Evolutionary conservation across 306 rosid genomes (phyloP), one percentile per base, ranked within the genome.

Genomic region (Begonia loranthoides): DNA sequence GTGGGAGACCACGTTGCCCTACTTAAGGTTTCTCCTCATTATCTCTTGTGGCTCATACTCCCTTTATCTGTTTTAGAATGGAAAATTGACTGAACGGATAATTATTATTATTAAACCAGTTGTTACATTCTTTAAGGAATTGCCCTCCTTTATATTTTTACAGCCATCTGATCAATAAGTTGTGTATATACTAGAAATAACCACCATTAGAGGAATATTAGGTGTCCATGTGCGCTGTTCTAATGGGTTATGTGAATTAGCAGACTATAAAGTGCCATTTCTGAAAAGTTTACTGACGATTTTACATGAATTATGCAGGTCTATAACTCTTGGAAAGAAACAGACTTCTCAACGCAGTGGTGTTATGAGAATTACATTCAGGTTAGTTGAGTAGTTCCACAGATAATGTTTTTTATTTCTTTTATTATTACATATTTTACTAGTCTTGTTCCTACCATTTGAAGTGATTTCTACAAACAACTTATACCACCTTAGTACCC

Each of bases 291-390:
- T 15, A 50, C 43, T 48, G 36, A 24, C 51, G 15, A 28, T 45
- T 10, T 58, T 48, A 10, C 7, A n/a, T 34, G 7, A 15, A 47
- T 60, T 51, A 28, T 69, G 49, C 63, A 89, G 97, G 99, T 90
- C 14, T 90, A 76, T 66, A 74, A 52, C 70, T 82, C 95, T n/a
- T 90, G 99, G 99, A 90, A 77, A 69, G 99, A 90, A 75, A 86
- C 95, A 51, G 86, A 90, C 69, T 90, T 59, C 76, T 90, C 99
- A 50, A 80, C 95, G 6, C 99, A 90, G 34, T 90, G 99, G 99
- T 86, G 99, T 64, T 90, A 72, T 34, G 99, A 90, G 57, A 90
- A 82, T 59, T 86, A 82, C 57, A 82, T 90, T 58, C 99, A 90
- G 95, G 97, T 84, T 62, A 80, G 87, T 82, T 63, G 39, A 1